Evolutionary conservation across 345 rosid genomes (phyloP), one percentile per base, ranked within the genome.

Genomic region (Dimocarpus longan): DNA sequence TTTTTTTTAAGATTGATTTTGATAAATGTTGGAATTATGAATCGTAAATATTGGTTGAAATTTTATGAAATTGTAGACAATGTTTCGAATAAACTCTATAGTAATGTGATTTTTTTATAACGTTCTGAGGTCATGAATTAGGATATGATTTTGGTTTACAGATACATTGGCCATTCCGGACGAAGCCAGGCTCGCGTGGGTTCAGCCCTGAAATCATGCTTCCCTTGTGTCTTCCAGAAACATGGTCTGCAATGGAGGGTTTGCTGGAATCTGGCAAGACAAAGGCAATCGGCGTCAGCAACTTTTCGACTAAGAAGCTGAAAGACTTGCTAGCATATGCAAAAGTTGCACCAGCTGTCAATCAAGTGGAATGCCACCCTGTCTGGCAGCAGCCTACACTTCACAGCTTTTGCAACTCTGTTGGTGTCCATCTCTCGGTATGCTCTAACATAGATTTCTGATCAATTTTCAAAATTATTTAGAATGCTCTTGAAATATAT

Each of bases 91-190:
- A 10, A 9, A 8, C 13, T 46, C 50, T 54, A 16, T 16, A 21
- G 65, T 19, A 1, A 8, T 60, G 28, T n/a, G 65, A 60, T 60
- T 22, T 60, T 60, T 60, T 10, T 9, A 60, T 4, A 60, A 60
- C 19, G 65, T 60, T 22, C 65, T 22, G 16, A 1, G 65, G 22
- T 60, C 12, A 60, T 60, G 65, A 60, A 60, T 60, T 10, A n/a
- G 24, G 63, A 62, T 66, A 26, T 80, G 44, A 78, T 6, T 9
- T 79, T 56, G 73, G 5, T 19, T 66, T 73, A 12, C 81, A 90
- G 91, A 82, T 90, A 19, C 91, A 89, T 78, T 89, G 91, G 92
- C 94, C 92, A 59, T 81, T 90, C 68, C 82, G 92, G 11, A 85
- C 86, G 19, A 87, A 85, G 81, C 63, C 82, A 9, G 92, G 91